Evolutionary conservation across 371 early-diverging fungal genomes (phyloP).

Genomic region (Gilbertella persicaria): DNA sequence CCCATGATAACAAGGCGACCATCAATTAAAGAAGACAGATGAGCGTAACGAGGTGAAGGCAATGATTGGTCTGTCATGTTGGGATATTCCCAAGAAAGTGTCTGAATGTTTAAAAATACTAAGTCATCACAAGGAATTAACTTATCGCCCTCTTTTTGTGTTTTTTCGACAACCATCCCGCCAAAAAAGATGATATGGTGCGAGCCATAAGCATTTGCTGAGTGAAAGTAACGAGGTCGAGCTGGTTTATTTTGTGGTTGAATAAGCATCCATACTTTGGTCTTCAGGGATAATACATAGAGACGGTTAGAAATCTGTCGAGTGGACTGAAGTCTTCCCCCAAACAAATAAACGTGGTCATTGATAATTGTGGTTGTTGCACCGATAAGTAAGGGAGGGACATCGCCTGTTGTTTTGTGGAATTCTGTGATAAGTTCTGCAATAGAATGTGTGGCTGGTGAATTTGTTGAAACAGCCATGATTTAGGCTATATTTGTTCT

Average conservation of each 20-base stretch:
- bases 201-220: constrained; percentile 40
- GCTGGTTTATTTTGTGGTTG: constrained; percentile 33
- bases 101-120: constrained; percentile 46
- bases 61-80: constrained; percentile 15
- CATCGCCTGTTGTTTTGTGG: constrained; percentile 41
- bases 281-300: constrained; percentile 56
- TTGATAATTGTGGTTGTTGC: constrained; percentile 60
- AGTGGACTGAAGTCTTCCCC: constrained; percentile 60
- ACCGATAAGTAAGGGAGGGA: constrained; percentile 73
- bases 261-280: constrained; percentile 46
- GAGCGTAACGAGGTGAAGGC: constrained; percentile 70
- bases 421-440: constrained; percentile 42
- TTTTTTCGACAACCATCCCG: constrained; percentile 49
- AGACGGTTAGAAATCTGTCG: constrained; percentile 60
- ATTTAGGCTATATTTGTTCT: neutral
- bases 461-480: constrained; percentile 10
- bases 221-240: constrained; percentile 72
- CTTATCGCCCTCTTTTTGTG: neutral
- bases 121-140: constrained; percentile 56
- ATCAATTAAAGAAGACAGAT: constrained; percentile 56
- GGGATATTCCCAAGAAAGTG: constrained; percentile 52
- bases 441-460: constrained; percentile 33
- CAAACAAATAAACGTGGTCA: constrained; percentile 64
- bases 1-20: constrained; percentile 64
- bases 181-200: constrained; percentile 56